Percentiles rank a stretch among this genome's conserved stretches.
These are phyloP conservation scores for Cyclaneusma minus DNA, from an alignment of 2,329 filamentous ascomycete genomes.

Conservation along the genomic window DNA sequence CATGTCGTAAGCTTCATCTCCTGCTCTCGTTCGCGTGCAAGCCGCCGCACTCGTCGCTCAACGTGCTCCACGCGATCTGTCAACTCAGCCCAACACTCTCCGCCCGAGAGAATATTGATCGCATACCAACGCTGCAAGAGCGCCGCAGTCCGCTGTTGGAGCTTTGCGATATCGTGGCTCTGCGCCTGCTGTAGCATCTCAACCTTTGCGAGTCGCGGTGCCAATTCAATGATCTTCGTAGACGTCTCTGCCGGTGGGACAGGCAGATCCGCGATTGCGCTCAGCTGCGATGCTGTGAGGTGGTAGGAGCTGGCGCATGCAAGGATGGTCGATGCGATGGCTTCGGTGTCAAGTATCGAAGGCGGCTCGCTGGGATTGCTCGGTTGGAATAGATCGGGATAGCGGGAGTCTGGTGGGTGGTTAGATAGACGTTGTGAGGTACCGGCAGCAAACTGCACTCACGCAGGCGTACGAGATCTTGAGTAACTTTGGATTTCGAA, in stretches of 20 bases:
- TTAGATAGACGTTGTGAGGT: background rate
- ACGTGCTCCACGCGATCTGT: slow-evolving; percentile 15
- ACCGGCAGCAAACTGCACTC: slow-evolving; percentile 3
- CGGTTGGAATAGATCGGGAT: slow-evolving; percentile 19
- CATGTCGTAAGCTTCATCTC: too few species aligned
- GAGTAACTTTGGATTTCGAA: slow-evolving; percentile 15
- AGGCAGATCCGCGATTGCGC: slow-evolving; percentile 17
- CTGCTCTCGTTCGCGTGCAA: slow-evolving; percentile 7
- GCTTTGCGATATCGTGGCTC: slow-evolving; percentile 13
- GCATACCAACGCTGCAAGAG: slow-evolving; percentile 18
- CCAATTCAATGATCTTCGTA: slow-evolving; percentile 16
- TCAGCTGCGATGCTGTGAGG: slow-evolving; percentile 17
- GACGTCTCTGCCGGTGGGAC: slow-evolving; percentile 16
- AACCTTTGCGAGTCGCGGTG: slow-evolving; percentile 16
- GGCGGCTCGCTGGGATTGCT: slow-evolving; percentile 11
- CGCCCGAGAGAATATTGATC: slow-evolving; percentile 13
- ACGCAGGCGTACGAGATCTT: slow-evolving; percentile 18
- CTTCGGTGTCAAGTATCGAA: slow-evolving; percentile 13
- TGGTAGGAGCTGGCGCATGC: slow-evolving; percentile 18
- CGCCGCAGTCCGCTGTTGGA: slow-evolving; percentile 15
- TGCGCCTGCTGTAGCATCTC: slow-evolving; percentile 16
- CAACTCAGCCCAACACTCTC: slow-evolving; percentile 19
- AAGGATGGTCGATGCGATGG: slow-evolving; percentile 15
- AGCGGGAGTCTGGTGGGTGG: slow-evolving; percentile 13
- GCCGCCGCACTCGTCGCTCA: slow-evolving; percentile 14